Conservation (phyloP, 495 filamentous ascomycete species). For the Tricharina praecox region DNA sequence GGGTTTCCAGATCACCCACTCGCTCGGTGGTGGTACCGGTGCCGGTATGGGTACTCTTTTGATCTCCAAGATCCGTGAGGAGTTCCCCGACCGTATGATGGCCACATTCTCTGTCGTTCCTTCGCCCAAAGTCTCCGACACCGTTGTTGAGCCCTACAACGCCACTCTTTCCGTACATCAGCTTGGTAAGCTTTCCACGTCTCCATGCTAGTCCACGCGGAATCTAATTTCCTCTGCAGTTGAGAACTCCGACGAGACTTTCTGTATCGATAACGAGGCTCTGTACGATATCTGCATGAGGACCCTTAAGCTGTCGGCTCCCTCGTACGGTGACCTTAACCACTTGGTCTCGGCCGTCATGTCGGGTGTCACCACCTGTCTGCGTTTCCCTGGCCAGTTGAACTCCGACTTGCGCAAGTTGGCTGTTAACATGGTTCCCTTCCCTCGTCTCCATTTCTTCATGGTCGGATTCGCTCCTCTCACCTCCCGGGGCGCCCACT, state of each 20-base stretch:
- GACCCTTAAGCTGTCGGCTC: constrained; percentile 94
- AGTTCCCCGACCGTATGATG: constrained; percentile 99
- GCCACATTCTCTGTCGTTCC: constrained; percentile 99
- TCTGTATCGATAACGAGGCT: constrained; percentile 99
- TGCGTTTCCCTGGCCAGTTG: constrained; percentile 98
- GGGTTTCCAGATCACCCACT: constrained; percentile 99
- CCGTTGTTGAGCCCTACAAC: constrained; percentile 99
- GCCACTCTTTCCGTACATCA: constrained; percentile 98
- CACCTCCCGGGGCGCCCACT: constrained; percentile 83
- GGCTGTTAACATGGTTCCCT: constrained; percentile 99
- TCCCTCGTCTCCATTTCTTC: constrained; percentile 99
- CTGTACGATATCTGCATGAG: constrained; percentile 99
- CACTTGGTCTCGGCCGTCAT: constrained; percentile 99
- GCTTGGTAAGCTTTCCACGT: constrained; percentile 34
- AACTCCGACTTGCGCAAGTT: constrained; percentile 99
- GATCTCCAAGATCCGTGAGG: constrained; percentile 99
- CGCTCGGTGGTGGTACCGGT: constrained; percentile 98
- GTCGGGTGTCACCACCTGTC: constrained; percentile 96
- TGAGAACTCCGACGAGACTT: constrained; percentile 99
- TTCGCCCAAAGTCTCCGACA: constrained; percentile 99
- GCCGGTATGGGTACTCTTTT: constrained; percentile 99
- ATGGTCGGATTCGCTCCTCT: constrained; percentile 99
- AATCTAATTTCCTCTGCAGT: constrained; percentile 34
- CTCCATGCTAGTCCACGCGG: constrained; percentile 11
- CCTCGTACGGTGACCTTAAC: constrained; percentile 98